A percentile compares a stretch with the other conserved stretches of the same genome.
Evolutionary conservation across 352 stramenopile species (phyloP).

Genomic region (Pythium vanterpoolii): DNA sequence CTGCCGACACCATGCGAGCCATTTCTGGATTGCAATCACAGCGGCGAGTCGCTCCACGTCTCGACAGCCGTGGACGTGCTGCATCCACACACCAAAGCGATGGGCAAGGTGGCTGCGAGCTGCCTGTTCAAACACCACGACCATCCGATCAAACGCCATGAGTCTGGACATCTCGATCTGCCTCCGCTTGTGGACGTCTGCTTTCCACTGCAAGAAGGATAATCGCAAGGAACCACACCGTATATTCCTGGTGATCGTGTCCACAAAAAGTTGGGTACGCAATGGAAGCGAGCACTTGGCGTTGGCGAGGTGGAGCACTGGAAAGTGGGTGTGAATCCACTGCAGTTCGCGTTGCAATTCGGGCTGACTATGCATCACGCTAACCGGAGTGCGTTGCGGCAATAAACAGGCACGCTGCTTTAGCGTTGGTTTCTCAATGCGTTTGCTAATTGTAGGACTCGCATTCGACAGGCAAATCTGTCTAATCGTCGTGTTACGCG

Average conservation of each 20-base stretch:
- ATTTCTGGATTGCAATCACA: conserved; percentile 5
- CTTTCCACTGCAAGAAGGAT: conserved; percentile 30
- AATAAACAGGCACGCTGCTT: not conserved
- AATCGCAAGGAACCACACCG: conserved; percentile 24
- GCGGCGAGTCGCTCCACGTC: conserved; percentile 13
- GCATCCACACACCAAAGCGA: conserved; percentile 15
- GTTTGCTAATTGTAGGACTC: no score
- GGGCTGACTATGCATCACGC: not conserved
- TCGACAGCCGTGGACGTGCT: not conserved
- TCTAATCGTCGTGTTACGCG: no score
- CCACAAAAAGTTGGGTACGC: conserved; percentile 35
- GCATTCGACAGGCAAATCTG: no score
- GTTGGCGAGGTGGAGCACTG: conserved; percentile 43
- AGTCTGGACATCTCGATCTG: conserved; percentile 12
- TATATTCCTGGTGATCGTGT: conserved; percentile 31
- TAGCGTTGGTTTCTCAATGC: not conserved
- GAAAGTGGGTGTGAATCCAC: conserved; percentile 64
- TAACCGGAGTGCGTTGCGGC: not conserved
- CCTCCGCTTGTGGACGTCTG: conserved; percentile 26
- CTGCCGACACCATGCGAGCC: conserved; percentile 2
- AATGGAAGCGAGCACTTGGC: conserved; percentile 39
- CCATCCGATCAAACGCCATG: conserved; percentile 9
- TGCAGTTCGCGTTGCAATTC: conserved; percentile 42
- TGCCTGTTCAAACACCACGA: not conserved
- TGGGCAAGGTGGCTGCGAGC: not conserved